Base-by-base conservation (phyloP, 2,329 filamentous ascomycete genomes). In the Myrmaecium sp. region DNA sequence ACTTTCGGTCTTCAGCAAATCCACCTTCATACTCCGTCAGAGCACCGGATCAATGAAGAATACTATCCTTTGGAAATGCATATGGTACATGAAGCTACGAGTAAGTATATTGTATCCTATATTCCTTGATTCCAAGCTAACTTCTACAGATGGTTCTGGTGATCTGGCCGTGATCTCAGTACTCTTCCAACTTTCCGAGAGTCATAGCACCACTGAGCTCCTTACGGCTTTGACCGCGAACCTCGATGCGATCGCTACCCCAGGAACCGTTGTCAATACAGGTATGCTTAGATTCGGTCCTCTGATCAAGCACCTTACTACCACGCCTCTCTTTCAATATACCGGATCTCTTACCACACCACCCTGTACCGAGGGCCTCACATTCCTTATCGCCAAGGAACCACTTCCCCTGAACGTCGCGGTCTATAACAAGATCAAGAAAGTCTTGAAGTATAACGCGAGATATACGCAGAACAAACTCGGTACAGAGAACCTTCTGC, bases 261-360 rank as follows among this genome's bases (percentile, higher is more conserved):
- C 55, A 4, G 63, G 63, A 17, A 45, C 47, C 30, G 36, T 35
- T 8, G 46, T 46, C 6, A 32, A 40, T 26, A 58, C 55, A 4
- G 38, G 38, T 6, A 28, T 40, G 4, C 53, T 68, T 6, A 44
- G 55, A 42, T 62, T 65, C 48, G 37, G 39, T 17, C 47, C 47
- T 25, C 41, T 66, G 1, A 41, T 49, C 16, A 24, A 36, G 6
- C 42, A 50, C 20, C 40, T 65, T 24, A 27, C 44, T 3, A 44
- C 51, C 14, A 50, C 49, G 6, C 40, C 44, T 4, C 46, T 65
- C 28, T 59, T 55, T 38, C 54, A 56, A 31, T 74, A 74, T 52
- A 44, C 47, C 8, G 69, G 69, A 12, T 70, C 65, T 11, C 53
- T 74, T 24, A 74, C 69, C 21, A 73, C 68, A 0, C 69, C 70